Evolutionary conservation across 768 basidiomycete genomes (phyloP).

Genomic region (Phaeotremella fagi): DNA sequence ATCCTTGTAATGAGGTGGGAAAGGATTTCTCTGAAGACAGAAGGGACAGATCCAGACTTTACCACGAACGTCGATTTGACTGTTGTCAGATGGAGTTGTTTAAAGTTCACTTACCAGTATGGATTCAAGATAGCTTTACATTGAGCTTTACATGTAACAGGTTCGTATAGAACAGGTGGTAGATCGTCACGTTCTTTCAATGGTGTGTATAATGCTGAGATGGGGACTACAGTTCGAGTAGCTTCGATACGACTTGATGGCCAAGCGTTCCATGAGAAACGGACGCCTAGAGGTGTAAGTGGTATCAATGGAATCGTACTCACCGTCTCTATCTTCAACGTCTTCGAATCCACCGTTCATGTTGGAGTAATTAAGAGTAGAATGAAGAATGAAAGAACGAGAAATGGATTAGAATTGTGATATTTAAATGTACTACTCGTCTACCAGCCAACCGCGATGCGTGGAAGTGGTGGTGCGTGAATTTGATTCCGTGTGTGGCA

Average conservation of each 20-base stretch:
- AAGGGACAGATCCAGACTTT: slow-evolving; percentile 99
- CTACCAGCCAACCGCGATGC: too few relatives aligned
- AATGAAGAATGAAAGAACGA: background rate
- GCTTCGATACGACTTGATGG: slow-evolving; percentile 97
- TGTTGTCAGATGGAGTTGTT: slow-evolving; percentile 44
- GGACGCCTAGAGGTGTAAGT: slow-evolving; percentile 64
- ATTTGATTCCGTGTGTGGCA: too few relatives aligned
- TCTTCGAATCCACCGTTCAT: slow-evolving; percentile 73
- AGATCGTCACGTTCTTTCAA: slow-evolving; percentile 90
- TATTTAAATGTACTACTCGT: too few relatives aligned
- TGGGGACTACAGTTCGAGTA: slow-evolving; percentile 94
- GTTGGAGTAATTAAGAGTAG: slow-evolving; percentile 4
- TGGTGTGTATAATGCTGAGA: slow-evolving; percentile 95
- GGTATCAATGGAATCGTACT: slow-evolving; percentile 29
- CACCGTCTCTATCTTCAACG: slow-evolving; percentile 94
- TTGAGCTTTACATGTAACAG: slow-evolving; percentile 95
- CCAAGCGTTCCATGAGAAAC: slow-evolving; percentile 99
- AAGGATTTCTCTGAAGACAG: slow-evolving; percentile 91
- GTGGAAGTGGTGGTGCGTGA: too few relatives aligned
- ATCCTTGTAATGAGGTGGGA: slow-evolving; percentile 98
- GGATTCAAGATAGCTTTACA: slow-evolving; percentile 97
- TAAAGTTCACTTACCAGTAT: slow-evolving; percentile 65
- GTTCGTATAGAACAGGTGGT: slow-evolving; percentile 93
- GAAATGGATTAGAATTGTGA: background rate
- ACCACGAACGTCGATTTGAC: slow-evolving; percentile 96